phyloP scores from a whole-genome alignment of 176 grass and related monocot genomes.

The Tuctoria greenei region DNA sequence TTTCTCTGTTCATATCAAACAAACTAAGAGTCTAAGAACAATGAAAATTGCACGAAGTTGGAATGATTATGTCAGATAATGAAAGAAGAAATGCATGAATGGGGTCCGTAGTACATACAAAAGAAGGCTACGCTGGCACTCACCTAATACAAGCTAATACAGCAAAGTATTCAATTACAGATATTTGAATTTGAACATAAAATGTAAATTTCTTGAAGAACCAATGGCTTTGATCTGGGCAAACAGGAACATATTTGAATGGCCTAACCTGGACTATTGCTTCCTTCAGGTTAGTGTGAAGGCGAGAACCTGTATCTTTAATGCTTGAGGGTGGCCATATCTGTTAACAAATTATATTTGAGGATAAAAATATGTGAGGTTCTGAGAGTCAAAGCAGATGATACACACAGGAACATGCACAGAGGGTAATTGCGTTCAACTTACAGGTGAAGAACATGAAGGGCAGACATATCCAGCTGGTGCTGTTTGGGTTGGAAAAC shows the following conservation, averaged over 20 bases:
- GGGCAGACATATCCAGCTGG: constrained; percentile 87
- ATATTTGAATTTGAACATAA: not conserved
- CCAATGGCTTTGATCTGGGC: not conserved
- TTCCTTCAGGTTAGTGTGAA: constrained; percentile 88
- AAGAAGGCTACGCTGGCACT: not conserved
- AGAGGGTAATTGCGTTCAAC: constrained; percentile 24
- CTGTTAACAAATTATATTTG: constrained; percentile 41
- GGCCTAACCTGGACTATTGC: constrained; percentile 63
- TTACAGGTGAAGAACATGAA: constrained; percentile 84
- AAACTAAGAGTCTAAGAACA: not conserved
- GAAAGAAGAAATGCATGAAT: not conserved
- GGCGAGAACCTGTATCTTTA: constrained; percentile 86
- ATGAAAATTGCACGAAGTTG: not conserved
- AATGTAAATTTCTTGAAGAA: constrained; percentile 10
- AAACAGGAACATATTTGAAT: constrained; percentile 28
- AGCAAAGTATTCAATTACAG: constrained; percentile 5
- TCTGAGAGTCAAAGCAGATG: not conserved
- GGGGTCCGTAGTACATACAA: not conserved
- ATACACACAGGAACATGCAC: not conserved
- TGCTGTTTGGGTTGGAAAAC: constrained; percentile 72
- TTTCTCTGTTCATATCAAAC: constrained; percentile 2
- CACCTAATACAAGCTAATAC: constrained; percentile 6
- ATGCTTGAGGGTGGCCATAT: constrained; percentile 97
- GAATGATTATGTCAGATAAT: constrained; percentile 2
- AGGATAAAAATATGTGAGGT: constrained; percentile 32